Conservation (phyloP, 2,329 filamentous ascomycete genomes). For the Talaromyces sp. region DNA sequence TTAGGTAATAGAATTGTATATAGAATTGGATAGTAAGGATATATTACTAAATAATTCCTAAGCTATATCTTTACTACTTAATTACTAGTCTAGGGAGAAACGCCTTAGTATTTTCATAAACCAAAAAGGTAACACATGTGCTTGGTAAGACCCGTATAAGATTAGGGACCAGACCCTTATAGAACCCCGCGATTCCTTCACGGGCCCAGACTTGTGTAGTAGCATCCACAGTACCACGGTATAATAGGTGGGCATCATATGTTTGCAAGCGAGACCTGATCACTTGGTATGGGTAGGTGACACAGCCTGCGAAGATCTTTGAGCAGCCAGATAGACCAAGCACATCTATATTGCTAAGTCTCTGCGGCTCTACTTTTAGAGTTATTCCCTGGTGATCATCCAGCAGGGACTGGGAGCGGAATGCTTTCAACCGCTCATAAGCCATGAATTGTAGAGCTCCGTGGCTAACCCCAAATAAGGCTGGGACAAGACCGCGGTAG, state of each 20-base stretch:
- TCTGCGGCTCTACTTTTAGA: constrained; percentile 13
- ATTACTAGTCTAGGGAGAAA: constrained; percentile 46
- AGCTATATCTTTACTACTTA: not conserved
- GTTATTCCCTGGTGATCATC: constrained; percentile 28
- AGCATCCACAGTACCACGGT: constrained; percentile 73
- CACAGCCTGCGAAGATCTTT: constrained; percentile 85
- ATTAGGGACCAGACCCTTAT: constrained; percentile 86
- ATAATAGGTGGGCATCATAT: constrained; percentile 76
- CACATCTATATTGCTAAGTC: constrained; percentile 73
- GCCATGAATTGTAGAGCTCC: constrained; percentile 95
- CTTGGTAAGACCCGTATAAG: constrained; percentile 89
- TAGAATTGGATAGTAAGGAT: no score
- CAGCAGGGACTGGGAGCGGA: constrained; percentile 51
- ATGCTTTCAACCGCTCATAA: constrained; percentile 75
- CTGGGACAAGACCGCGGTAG: constrained; percentile 82
- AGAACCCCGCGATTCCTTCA: constrained; percentile 83
- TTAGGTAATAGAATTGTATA: no score
- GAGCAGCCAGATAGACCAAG: constrained; percentile 77
- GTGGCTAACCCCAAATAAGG: constrained; percentile 83
- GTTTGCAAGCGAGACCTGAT: constrained; percentile 86
- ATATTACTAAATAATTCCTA: not conserved
- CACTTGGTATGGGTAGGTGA: constrained; percentile 95
- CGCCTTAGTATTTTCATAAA: constrained; percentile 90
- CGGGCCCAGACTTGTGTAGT: constrained; percentile 72
- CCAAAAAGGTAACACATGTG: constrained; percentile 94